Conservation (phyloP, 352 stramenopile genomes). For the Thalassiosira tumida region DNA sequence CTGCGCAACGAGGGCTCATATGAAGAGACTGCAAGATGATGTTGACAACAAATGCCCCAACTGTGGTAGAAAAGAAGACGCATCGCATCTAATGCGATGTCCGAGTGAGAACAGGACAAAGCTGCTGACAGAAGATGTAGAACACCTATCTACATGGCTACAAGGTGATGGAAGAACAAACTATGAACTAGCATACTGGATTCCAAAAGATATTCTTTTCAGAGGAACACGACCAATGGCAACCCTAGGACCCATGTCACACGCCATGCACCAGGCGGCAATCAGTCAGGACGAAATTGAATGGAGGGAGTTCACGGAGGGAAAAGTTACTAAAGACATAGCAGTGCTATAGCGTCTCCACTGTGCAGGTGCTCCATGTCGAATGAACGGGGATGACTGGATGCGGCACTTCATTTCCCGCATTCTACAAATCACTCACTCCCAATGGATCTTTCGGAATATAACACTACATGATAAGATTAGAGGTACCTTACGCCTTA, state of each 20-base stretch:
- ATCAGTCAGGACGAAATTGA: background rate
- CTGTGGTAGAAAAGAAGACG: constrained; percentile 10
- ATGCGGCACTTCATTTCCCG: background rate
- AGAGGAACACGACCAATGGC: background rate
- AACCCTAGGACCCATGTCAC: constrained; percentile 25
- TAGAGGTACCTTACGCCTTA: background rate
- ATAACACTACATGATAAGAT: constrained; percentile 12
- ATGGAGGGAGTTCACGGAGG: constrained; percentile 32
- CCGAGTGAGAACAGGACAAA: background rate
- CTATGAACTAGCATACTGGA: constrained; percentile 26
- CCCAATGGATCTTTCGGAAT: constrained; percentile 47
- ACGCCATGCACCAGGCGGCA: background rate
- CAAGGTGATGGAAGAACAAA: constrained; percentile 10
- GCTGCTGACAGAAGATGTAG: constrained; percentile 29
- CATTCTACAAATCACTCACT: constrained; percentile 28
- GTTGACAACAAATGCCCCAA: constrained; percentile 48
- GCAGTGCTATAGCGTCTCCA: background rate
- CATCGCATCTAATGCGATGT: constrained; percentile 42
- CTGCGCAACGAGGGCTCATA: constrained; percentile 60
- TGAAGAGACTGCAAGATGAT: constrained; percentile 13
- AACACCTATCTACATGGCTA: constrained; percentile 28
- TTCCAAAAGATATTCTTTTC: constrained; percentile 27
- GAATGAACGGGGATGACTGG: constrained; percentile 3
- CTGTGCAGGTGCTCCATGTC: background rate
- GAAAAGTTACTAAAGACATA: background rate